Evolutionary conservation across 2,329 filamentous ascomycete genomes (phyloP).

Genomic region (Calonectria hongkongensis): DNA sequence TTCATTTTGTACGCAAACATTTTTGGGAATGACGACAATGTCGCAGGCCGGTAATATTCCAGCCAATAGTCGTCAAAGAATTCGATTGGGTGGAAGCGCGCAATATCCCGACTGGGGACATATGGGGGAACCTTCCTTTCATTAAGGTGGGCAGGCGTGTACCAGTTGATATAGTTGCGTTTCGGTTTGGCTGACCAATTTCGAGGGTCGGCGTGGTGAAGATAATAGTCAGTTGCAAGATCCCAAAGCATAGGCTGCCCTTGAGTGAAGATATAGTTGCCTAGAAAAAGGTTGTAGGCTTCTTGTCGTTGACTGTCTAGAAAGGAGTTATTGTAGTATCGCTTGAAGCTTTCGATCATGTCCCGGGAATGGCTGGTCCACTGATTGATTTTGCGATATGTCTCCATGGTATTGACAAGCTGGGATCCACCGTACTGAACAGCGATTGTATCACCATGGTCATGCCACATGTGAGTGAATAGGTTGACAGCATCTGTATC

Average conservation of each 20-base stretch:
- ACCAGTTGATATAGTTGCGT: conserved; percentile 93
- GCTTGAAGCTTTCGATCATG: conserved; percentile 99
- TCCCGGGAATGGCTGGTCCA: conserved; percentile 98
- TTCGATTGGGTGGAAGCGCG: conserved; percentile 67
- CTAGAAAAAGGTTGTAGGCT: conserved; percentile 97
- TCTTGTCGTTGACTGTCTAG: conserved; percentile 98
- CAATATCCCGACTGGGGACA: conserved; percentile 61
- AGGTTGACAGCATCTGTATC: conserved; percentile 97
- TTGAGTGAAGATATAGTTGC: conserved; percentile 92
- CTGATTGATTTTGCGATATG: conserved; percentile 98
- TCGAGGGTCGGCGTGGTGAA: conserved; percentile 91
- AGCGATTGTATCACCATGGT: conserved; percentile 97
- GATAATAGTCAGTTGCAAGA: conserved; percentile 93
- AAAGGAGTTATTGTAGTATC: conserved; percentile 99
- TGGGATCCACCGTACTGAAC: conserved; percentile 98
- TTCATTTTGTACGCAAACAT: conserved; percentile 96
- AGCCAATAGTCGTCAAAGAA: conserved; percentile 97
- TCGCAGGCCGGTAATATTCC: conserved; percentile 94
- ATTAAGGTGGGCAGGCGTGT: conserved; percentile 82
- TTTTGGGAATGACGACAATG: conserved; percentile 91
- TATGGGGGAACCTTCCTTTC: conserved; percentile 73
- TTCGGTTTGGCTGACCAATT: conserved; percentile 78
- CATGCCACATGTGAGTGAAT: conserved; percentile 98
- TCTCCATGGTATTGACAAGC: conserved; percentile 99
- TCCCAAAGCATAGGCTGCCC: conserved; percentile 98